Base-by-base conservation (phyloP, 352 stramenopile species). In the Pilasporangium apinafurcum region DNA sequence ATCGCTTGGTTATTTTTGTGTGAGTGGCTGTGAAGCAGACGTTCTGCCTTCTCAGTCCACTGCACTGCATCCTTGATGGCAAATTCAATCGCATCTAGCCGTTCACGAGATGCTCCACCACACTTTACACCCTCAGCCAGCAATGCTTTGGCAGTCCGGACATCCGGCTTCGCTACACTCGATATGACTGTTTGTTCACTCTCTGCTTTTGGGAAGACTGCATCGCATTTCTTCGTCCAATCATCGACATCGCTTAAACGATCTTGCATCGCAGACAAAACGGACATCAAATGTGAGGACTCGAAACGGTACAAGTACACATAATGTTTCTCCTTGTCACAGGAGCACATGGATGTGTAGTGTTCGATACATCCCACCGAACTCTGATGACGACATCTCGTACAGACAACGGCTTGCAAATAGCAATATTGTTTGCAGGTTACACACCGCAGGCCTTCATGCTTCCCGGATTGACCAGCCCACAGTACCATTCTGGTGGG, bases 351-450 rank as follows among this genome's bases (percentile, higher is more conserved):
- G n/a, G 51, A 59, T 0, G 62, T 21, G 32, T 84, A 89, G 48
- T 93, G 81, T 4, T 90, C 75, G 16, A 74, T 35, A 37, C 81
- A 93, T 0, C 78, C 81, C n/a, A 93, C 77, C 9, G 54, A 71
- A 24, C 62, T 66, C 1, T 67, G 59, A 26, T 77, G 66, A 2
- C 76, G 73, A 20, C 81, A 93, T 29, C 65, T 74, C 1, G 74
- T 81, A 34, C 82, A 93, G 17, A 88, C 79, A 0, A 93, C 82
- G 10, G 82, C 82, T 44, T 90, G 73, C 1, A 93, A 39, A 54
- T 86, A 93, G 52, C 82, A 93, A 46, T 93, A 93, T 48, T 93
- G 82, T 20, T 89, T 87, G 56, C 82, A 93, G 3, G 55, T 60
- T 0, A 66, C 62, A 32, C 82, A 93, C 13, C 80, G 82, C 13